A percentile compares a stretch with the other conserved stretches of the same genome.
Evolutionary conservation across 2,329 filamentous ascomycete genomes (phyloP).

Genomic region (Clonostachys rhizophaga): DNA sequence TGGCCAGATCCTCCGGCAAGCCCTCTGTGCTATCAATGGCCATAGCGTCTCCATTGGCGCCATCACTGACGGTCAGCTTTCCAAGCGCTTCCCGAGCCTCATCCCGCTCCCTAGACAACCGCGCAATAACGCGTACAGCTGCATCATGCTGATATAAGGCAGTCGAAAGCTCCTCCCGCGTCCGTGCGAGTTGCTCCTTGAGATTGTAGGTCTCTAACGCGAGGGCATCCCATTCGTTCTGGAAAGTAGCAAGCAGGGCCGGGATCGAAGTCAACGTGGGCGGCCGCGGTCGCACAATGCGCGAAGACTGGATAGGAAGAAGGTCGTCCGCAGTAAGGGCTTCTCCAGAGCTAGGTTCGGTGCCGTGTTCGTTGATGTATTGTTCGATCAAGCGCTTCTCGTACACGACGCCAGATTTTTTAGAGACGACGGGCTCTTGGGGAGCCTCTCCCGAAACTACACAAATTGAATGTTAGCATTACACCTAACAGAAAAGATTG

Average conservation of each 20-base stretch:
- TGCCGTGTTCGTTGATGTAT: conserved; percentile 89
- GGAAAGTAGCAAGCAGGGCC: conserved; percentile 87
- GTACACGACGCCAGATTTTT: conserved; percentile 90
- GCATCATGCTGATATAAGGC: conserved; percentile 97
- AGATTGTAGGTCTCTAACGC: conserved; percentile 89
- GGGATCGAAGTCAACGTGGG: conserved; percentile 95
- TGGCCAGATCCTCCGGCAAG: conserved; percentile 66
- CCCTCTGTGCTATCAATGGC: conserved; percentile 74
- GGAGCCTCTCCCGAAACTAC: conserved; percentile 95
- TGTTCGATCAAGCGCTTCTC: conserved; percentile 94
- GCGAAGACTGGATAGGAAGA: conserved; percentile 77
- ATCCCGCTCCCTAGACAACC: conserved; percentile 85
- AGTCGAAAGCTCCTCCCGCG: conserved; percentile 87
- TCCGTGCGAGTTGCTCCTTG: conserved; percentile 83
- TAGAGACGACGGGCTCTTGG: conserved; percentile 89
- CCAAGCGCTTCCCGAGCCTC: conserved; percentile 87
- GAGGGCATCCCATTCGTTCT: conserved; percentile 96
- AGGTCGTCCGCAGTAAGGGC: conserved; percentile 81
- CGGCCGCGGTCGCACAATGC: conserved; percentile 81
- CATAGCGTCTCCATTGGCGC: conserved; percentile 74
- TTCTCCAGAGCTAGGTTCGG: conserved; percentile 86
- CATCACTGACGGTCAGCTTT: conserved; percentile 68
- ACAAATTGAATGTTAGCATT: conserved; percentile 2
- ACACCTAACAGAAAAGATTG: not conserved
- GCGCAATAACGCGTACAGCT: conserved; percentile 89